phyloP scores from a whole-genome alignment of 2,329 filamentous ascomycete genomes.

The Aspergillus calidoustus region DNA sequence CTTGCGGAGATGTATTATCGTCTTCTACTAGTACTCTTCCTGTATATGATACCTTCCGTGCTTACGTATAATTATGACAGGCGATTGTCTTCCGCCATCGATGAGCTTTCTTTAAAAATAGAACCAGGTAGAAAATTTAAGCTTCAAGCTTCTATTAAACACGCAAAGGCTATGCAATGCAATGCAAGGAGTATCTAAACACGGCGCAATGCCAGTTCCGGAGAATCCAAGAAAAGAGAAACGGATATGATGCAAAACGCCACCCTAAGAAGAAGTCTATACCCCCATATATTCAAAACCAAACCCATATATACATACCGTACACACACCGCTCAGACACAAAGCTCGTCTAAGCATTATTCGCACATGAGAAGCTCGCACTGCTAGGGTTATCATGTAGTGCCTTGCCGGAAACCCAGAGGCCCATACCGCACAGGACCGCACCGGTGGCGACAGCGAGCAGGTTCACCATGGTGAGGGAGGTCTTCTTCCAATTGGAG shows the following conservation, averaged over 20 bases:
- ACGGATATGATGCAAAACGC: neutral
- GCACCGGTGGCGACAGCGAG: conserved; percentile 28
- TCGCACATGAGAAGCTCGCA: conserved; percentile 39
- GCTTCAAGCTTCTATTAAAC: conserved; percentile 8
- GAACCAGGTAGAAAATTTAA: neutral
- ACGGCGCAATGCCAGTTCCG: neutral
- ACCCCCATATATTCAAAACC: conserved; percentile 5
- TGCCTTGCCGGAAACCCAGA: conserved; percentile 41
- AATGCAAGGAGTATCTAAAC: conserved; percentile 12
- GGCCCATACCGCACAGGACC: conserved; percentile 38
- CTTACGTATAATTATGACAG: neutral
- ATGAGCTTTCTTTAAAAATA: neutral
- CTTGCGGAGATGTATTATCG: neutral
- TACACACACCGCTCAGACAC: neutral
- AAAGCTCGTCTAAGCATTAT: conserved; percentile 25
- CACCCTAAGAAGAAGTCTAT: neutral
- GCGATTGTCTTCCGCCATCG: neutral
- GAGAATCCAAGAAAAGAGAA: neutral
- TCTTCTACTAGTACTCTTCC: neutral
- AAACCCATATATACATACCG: conserved; percentile 8
- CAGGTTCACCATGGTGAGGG: conserved; percentile 33
- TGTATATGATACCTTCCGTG: neutral
- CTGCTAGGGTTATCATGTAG: conserved; percentile 38
- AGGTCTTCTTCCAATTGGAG: conserved; percentile 37
- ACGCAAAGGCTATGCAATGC: conserved; percentile 10